These are phyloP conservation scores for Ichthyophonus hoferi DNA, from an alignment of 208 protist genomes.

Conservation along the genomic window DNA sequence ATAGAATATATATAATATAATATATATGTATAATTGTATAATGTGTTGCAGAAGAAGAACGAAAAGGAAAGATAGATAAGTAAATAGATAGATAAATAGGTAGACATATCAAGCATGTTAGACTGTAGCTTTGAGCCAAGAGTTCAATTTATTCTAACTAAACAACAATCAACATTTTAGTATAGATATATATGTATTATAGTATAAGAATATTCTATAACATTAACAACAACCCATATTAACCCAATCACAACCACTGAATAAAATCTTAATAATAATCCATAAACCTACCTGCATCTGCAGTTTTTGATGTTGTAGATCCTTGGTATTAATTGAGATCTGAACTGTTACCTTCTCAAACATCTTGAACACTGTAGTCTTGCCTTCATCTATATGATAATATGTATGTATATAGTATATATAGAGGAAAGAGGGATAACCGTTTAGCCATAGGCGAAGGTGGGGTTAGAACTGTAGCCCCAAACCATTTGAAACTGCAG, in stretches of 20 bases:
- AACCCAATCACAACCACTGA: not conserved
- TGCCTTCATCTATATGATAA: not conserved
- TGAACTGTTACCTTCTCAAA: constrained; percentile 17
- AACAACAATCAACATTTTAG: not conserved
- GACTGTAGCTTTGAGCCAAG: not conserved
- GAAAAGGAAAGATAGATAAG: not conserved
- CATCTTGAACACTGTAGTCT: not conserved
- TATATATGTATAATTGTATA: constrained; percentile 9
- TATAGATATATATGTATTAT: constrained; percentile 22
- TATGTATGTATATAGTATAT: not conserved
- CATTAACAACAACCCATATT: not conserved
- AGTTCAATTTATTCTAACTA: not conserved
- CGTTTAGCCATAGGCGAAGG: too few species aligned
- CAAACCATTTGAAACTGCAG: not conserved
- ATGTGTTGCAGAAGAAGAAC: not conserved
- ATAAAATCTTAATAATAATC: not conserved
- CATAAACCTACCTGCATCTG: not conserved
- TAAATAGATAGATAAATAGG: not conserved
- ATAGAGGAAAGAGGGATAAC: not conserved
- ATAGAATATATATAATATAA: too few species aligned
- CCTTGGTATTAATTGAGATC: constrained; percentile 15
- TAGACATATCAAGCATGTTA: not conserved
- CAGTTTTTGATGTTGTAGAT: constrained; percentile 6
- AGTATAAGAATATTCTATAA: constrained; percentile 4
- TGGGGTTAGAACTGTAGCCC: too few species aligned